Base-by-base conservation (phyloP, 2,329 filamentous ascomycete species). In the Mariannaea elegans region DNA sequence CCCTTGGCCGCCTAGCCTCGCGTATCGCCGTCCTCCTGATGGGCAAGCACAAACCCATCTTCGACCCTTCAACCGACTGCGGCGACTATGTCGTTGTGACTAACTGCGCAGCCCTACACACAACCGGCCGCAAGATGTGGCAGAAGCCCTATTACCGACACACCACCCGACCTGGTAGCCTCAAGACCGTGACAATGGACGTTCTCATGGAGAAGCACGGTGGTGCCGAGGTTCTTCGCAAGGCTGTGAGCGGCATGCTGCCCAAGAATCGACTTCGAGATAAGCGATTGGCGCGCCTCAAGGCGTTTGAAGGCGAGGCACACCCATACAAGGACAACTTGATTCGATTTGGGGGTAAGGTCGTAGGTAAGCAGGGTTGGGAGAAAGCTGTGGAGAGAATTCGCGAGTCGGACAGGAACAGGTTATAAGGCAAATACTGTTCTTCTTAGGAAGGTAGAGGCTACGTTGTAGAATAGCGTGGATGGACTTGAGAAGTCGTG, bases 1-100 rank as follows among this genome's bases (percentile, higher is more conserved):
- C 93, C n/a, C 90, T 97, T 38, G 94, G 94, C 69, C 93, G 94
- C 39, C 85, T 97, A 50, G 94, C 94, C 62, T 93, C 90, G 52
- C 88, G 90, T 64, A 97, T 97, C 77, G 94, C 94, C 63, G 83
- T 90, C 53, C 84, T 92, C 61, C 87, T 97, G 51, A 97, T 98
- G 94, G 95, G 95, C 80, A 99, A 99, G 84, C 91, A 99, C 85
- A 99, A 99, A 81, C 95, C 95, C 19, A 97, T 95, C 77, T 99
- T 89, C 81, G 92, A 98, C 80, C 95, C 95, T 2, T 97, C 93
- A 19, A 97, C 94, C 62, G 95, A 99, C 84, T 98, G 95, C 84
- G 95, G 95, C 70, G 95, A 99, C 87, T 99, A 99, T 78, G 94
- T 99, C 12, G 94, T 99, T 1, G 94, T 95, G 50, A 92, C 92